Percentiles rank a stretch among this genome's conserved stretches.
phyloP scores from a whole-genome alignment of 2,329 filamentous ascomycete genomes.

The Meredithiella fracta region DNA sequence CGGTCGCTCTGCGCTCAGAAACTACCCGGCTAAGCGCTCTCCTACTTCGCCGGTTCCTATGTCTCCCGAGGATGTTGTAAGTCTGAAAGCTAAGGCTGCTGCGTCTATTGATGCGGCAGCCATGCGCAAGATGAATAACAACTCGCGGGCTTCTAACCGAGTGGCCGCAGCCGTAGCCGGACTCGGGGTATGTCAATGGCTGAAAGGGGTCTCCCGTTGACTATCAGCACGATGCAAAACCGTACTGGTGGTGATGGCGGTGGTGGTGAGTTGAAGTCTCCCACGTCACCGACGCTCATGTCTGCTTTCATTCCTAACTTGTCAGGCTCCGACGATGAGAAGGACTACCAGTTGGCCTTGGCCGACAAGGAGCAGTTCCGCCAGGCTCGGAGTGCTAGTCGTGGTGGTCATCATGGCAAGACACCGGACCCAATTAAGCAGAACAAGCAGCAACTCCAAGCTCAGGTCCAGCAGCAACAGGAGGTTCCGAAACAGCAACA shows the following conservation, averaged over 20 bases:
- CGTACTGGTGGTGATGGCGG: background rate
- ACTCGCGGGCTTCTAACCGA: slow-evolving; percentile 30
- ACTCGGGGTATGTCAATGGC: background rate
- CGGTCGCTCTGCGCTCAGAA: slow-evolving; percentile 47
- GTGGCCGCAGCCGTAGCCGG: slow-evolving; percentile 21
- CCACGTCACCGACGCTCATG: slow-evolving; percentile 33
- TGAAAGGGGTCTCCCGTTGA: slow-evolving; percentile 41
- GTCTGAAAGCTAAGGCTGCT: slow-evolving; percentile 25
- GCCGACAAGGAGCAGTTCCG: slow-evolving; percentile 40
- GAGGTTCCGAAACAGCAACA: too few relatives aligned
- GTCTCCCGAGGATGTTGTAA: slow-evolving; percentile 73
- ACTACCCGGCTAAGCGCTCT: slow-evolving; percentile 61
- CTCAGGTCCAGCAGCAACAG: background rate
- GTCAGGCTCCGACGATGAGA: slow-evolving; percentile 48
- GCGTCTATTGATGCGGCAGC: slow-evolving; percentile 6
- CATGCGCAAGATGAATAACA: slow-evolving; percentile 16
- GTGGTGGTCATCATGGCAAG: slow-evolving; percentile 21
- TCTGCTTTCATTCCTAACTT: slow-evolving; percentile 35
- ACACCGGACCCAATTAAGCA: slow-evolving; percentile 17
- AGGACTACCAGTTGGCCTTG: slow-evolving; percentile 37
- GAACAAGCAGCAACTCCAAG: slow-evolving; percentile 1
- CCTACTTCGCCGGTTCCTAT: slow-evolving; percentile 87
- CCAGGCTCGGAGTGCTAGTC: slow-evolving; percentile 35
- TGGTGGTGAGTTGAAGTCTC: slow-evolving; percentile 6
- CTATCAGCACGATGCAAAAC: slow-evolving; percentile 28